A percentile compares a stretch with the other conserved stretches of the same genome.
These are phyloP conservation scores for Hirschioporus abietinus DNA, from an alignment of 768 basidiomycete species.

Conservation along the genomic window DNA sequence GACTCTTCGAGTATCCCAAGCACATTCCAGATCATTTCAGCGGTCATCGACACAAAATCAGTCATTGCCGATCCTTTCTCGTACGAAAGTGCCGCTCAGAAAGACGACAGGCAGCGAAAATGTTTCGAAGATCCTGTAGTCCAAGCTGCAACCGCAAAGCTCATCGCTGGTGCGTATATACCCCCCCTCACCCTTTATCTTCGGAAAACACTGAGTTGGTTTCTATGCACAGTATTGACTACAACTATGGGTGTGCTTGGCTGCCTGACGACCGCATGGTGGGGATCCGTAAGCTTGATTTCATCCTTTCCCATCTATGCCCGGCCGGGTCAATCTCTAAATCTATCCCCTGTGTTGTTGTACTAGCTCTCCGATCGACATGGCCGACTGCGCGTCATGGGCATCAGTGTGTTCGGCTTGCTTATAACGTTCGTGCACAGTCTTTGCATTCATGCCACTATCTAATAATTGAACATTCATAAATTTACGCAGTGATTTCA, in stretches of 20 bases:
- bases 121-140: constrained; percentile 71
- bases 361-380: constrained; percentile 72
- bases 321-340: background rate
- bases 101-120: constrained; percentile 12
- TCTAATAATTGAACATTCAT: background rate
- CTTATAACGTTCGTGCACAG: constrained; percentile 35
- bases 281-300: constrained; percentile 46
- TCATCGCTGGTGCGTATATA: constrained; percentile 49
- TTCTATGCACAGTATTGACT: constrained; percentile 43
- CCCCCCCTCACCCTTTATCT: constrained; percentile 1
- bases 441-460: background rate
- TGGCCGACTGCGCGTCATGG: constrained; percentile 64
- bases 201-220: background rate
- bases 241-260: constrained; percentile 66
- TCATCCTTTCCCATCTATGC: background rate
- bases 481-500: constrained; percentile 41
- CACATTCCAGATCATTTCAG: background rate
- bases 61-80: background rate
- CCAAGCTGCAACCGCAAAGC: constrained; percentile 62
- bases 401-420: constrained; percentile 54
- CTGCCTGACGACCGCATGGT: constrained; percentile 79
- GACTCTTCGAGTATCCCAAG: background rate
- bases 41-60: background rate
- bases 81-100: background rate
- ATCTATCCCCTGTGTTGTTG: background rate